These are phyloP conservation scores for Candida tibetensis DNA, from an alignment of 805 yeast species.

Conservation along the genomic window DNA sequence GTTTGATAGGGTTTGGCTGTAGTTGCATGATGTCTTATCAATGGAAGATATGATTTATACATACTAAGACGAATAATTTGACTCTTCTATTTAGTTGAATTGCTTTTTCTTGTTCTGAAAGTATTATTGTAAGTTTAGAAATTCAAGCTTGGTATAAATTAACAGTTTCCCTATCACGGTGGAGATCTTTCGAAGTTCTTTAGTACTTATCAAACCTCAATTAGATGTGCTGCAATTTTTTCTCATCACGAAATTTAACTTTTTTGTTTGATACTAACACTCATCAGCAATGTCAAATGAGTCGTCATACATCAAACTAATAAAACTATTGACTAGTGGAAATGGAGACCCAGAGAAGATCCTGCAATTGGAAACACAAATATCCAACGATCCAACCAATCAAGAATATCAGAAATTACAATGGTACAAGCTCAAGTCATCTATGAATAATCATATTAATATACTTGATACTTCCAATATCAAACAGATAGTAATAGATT, in stretches of 20 bases:
- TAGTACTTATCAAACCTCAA: no score
- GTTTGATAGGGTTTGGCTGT: constrained; percentile 3
- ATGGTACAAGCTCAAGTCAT: constrained; percentile 8
- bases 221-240: neutral
- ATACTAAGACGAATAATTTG: neutral
- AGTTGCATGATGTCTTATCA: neutral
- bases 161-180: no score
- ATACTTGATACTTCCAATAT: constrained; percentile 47
- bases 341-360: neutral
- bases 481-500: constrained; percentile 42
- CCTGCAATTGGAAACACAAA: neutral
- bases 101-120: no score
- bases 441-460: constrained; percentile 43
- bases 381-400: neutral
- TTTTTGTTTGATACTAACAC: neutral
- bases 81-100: no score
- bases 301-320: neutral
- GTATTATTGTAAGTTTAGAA: no score
- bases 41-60: neutral
- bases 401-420: constrained; percentile 22
- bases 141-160: no score
- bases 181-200: no score
- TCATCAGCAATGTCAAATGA: constrained; percentile 3
- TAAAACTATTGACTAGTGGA: neutral
- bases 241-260: neutral